Conservation (phyloP, 2,329 filamentous ascomycete genomes). For the Orbilia javanica region DNA sequence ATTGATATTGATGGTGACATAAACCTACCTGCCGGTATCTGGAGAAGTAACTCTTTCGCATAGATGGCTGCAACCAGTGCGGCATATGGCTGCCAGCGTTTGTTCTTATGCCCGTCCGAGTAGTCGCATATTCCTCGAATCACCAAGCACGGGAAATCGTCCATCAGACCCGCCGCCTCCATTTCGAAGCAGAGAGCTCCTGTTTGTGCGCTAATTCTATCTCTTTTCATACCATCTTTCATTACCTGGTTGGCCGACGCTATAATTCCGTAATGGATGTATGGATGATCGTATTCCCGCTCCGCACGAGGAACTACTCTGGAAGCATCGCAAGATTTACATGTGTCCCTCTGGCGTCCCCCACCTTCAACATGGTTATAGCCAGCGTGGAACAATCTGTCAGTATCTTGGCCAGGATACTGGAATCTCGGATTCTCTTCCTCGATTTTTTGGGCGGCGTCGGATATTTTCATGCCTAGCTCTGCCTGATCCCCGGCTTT, state of each 20-base stretch:
- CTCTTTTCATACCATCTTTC: slow-evolving; percentile 27
- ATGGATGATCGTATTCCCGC: slow-evolving; percentile 27
- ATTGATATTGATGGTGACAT: neutral
- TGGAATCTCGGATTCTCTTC: slow-evolving; percentile 9
- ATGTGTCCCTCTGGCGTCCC: slow-evolving; percentile 2
- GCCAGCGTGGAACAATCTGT: slow-evolving; percentile 17
- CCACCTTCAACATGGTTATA: slow-evolving; percentile 16
- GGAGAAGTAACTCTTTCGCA: slow-evolving; percentile 22
- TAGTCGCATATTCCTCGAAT: slow-evolving; percentile 36
- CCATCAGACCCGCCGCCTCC: slow-evolving; percentile 21
- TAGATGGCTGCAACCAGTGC: slow-evolving; percentile 18
- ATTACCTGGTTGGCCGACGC: slow-evolving; percentile 24
- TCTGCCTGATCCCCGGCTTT: slow-evolving; percentile 8
- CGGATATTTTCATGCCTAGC: slow-evolving; percentile 7
- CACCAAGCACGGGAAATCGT: slow-evolving; percentile 21
- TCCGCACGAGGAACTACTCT: slow-evolving; percentile 15
- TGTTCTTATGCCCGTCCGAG: slow-evolving; percentile 30
- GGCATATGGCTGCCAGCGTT: slow-evolving; percentile 27
- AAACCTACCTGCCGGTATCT: slow-evolving; percentile 10
- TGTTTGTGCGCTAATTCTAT: slow-evolving; percentile 11
- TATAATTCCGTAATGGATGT: slow-evolving; percentile 32
- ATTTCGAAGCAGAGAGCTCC: slow-evolving; percentile 36
- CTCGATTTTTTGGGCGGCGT: neutral
- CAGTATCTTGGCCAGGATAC: slow-evolving; percentile 7
- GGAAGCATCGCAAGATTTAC: slow-evolving; percentile 24